A percentile compares a stretch with the other conserved stretches of the same genome.
These are phyloP conservation scores for Ruellia speciosa DNA, from an alignment of 305 asterid genomes.

Conservation along the genomic window DNA sequence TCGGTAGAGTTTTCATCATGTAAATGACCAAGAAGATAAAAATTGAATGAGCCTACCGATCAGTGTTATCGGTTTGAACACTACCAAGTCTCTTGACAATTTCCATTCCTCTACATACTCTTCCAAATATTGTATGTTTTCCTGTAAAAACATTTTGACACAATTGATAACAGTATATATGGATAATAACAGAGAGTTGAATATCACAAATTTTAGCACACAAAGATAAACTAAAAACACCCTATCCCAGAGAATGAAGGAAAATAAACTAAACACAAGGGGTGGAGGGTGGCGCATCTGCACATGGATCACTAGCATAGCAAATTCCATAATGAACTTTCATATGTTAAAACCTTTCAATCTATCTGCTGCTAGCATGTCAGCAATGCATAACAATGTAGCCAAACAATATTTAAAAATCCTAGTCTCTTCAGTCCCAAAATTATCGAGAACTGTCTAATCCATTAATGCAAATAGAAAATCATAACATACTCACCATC, in stretches of 20 bases:
- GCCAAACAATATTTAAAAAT: no score
- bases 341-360: neutral
- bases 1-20: neutral
- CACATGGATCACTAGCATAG: no score
- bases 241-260: neutral
- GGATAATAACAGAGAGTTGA: neutral
- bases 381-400: no score
- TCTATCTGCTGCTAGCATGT: neutral
- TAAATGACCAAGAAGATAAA: slow-evolving; percentile 2
- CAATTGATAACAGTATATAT: neutral
- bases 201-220: no score
- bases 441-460: neutral
- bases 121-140: slow-evolving; percentile 90
- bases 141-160: slow-evolving; percentile 33
- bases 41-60: slow-evolving; percentile 36
- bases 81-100: slow-evolving; percentile 93
- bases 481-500: slow-evolving; percentile 52
- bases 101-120: slow-evolving; percentile 94
- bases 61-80: slow-evolving; percentile 93
- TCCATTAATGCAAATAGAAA: neutral
- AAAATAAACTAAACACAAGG: neutral
- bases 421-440: neutral
- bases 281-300: no score
- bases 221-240: neutral
- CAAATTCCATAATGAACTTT: no score